phyloP scores from a whole-genome alignment of 352 stramenopile species.

The Globisporangium lucens region DNA sequence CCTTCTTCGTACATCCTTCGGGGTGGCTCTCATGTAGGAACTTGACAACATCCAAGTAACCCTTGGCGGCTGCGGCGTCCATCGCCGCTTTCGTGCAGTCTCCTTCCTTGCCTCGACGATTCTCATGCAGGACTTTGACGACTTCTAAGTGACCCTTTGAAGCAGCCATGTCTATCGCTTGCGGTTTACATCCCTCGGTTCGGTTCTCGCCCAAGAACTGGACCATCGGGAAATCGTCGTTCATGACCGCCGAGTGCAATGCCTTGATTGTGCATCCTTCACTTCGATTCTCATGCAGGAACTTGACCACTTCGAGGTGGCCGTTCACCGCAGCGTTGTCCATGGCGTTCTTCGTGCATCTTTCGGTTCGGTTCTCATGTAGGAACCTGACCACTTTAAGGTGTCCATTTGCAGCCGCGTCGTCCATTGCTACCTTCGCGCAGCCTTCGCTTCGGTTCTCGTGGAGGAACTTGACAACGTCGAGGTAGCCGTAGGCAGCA shows the following conservation, averaged over 20 bases:
- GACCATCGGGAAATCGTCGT: neutral
- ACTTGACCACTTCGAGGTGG: neutral
- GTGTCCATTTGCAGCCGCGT: neutral
- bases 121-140: neutral
- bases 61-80: neutral
- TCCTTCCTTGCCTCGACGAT: neutral
- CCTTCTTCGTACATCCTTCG: no score
- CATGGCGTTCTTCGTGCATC: neutral
- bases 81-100: neutral
- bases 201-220: neutral
- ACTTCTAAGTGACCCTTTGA: neutral
- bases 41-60: neutral
- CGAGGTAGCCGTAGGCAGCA: no score
- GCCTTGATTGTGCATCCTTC: neutral
- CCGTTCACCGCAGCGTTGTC: neutral
- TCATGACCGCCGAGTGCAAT: neutral
- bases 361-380: neutral
- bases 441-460: neutral
- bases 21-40: no score
- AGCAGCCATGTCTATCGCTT: neutral
- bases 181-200: neutral
- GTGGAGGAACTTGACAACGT: constrained; percentile 5
- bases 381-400: neutral
- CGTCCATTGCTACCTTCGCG: neutral
- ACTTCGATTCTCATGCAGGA: neutral